Percentiles rank a stretch among this genome's conserved stretches.
These are phyloP conservation scores for Tolypocladium tropicale DNA, from an alignment of 2,329 filamentous ascomycete species.

Conservation along the genomic window DNA sequence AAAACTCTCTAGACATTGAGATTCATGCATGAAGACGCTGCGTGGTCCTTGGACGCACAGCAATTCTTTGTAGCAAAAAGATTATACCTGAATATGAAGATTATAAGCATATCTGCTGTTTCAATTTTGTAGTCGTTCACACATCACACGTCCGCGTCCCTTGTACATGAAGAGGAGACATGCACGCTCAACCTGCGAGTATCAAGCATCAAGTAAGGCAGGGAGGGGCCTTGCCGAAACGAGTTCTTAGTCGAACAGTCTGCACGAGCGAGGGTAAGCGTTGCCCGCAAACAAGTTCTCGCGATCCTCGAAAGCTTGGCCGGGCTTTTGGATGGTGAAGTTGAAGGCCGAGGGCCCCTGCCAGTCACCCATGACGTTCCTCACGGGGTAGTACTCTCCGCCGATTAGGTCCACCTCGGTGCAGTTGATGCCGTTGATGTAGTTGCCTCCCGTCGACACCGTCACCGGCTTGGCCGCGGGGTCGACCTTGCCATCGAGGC, in stretches of 20 bases:
- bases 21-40: no score
- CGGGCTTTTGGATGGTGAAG: slow-evolving; percentile 5
- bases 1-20: no score
- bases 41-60: no score
- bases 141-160: no score
- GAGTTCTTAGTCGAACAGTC: not conserved
- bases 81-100: no score
- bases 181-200: not conserved
- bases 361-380: slow-evolving; percentile 12
- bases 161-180: no score
- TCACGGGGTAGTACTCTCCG: slow-evolving; percentile 10
- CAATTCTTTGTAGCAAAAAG: no score
- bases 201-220: no score
- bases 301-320: slow-evolving; percentile 4
- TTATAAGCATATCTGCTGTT: no score
- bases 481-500: slow-evolving; percentile 2
- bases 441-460: slow-evolving; percentile 6
- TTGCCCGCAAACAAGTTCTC: slow-evolving; percentile 1
- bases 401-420: slow-evolving; percentile 5
- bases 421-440: slow-evolving; percentile 9
- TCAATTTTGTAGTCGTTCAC: no score
- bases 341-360: slow-evolving; percentile 6
- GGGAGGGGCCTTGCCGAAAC: no score
- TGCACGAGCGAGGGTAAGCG: slow-evolving; percentile 3
- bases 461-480: slow-evolving; percentile 4